These are phyloP conservation scores for Aethionema arabicum DNA, from an alignment of 345 rosid genomes.

Conservation along the genomic window DNA sequence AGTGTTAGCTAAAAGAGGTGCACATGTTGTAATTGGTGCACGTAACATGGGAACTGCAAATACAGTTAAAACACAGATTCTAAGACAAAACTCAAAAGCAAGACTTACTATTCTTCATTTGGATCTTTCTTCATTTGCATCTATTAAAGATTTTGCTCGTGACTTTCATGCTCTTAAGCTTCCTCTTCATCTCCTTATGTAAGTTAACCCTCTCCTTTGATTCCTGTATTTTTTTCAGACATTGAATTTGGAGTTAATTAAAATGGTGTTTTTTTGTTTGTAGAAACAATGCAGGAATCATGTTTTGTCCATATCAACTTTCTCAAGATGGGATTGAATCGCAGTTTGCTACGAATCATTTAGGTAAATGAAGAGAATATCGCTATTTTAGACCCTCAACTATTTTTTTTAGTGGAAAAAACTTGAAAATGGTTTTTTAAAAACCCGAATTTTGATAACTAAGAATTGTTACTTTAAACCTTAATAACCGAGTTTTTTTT, in stretches of 20 bases:
- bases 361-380: conserved; percentile 41
- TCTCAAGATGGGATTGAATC: conserved; percentile 72
- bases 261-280: conserved; percentile 2
- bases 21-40: conserved; percentile 74
- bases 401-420: no score
- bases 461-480: no score
- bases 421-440: no score
- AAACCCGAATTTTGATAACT: no score
- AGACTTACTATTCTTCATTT: conserved; percentile 37
- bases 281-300: conserved; percentile 90
- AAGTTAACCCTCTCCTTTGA: background rate
- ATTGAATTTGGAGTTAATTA: no score
- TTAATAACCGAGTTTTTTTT: no score
- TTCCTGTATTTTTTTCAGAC: background rate
- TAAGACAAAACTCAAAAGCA: conserved; percentile 39
- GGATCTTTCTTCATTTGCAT: conserved; percentile 38
- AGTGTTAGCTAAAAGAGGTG: conserved; percentile 62
- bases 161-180: conserved; percentile 37
- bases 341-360: conserved; percentile 84
- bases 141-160: conserved; percentile 35
- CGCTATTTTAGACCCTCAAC: no score
- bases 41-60: conserved; percentile 72
- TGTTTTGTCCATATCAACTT: conserved; percentile 85
- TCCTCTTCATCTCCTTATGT: conserved; percentile 41
- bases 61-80: conserved; percentile 50